These are phyloP conservation scores for Guadua angustifolia DNA, from an alignment of 176 grass and related monocot species.

Conservation along the genomic window DNA sequence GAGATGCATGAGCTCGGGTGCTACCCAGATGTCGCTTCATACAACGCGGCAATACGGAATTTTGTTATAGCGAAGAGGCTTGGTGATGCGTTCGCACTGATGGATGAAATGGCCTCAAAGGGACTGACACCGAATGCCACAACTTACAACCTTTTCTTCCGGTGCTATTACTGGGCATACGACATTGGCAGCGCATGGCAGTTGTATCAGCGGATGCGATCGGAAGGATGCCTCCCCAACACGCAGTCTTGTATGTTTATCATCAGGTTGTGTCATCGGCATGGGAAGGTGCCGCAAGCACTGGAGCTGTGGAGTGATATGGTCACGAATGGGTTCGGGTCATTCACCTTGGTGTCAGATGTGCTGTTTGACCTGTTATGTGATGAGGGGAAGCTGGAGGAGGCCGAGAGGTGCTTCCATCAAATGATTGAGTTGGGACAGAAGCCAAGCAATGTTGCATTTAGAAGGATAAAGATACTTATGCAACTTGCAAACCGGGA, in stretches of 20 bases:
- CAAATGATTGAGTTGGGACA: conserved; percentile 77
- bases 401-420: conserved; percentile 74
- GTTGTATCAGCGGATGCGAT: conserved; percentile 68
- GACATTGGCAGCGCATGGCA: conserved; percentile 59
- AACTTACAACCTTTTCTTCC: conserved; percentile 88
- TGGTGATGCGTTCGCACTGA: conserved; percentile 67
- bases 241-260: conserved; percentile 91
- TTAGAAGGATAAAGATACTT: conserved; percentile 85
- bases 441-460: conserved; percentile 67
- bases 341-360: conserved; percentile 78
- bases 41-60: conserved; percentile 72
- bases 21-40: conserved; percentile 70
- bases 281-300: conserved; percentile 55
- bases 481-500: conserved; percentile 82
- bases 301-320: conserved; percentile 88
- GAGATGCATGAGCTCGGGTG: conserved; percentile 85
- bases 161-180: conserved; percentile 81
- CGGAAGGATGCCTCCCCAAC: conserved; percentile 74
- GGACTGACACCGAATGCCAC: conserved; percentile 80
- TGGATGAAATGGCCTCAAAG: conserved; percentile 70
- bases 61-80: conserved; percentile 93
- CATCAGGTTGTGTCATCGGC: conserved; percentile 63
- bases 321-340: conserved; percentile 71
- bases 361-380: conserved; percentile 84
- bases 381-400: conserved; percentile 78